Evolutionary conservation across 108 stramenopile species (phyloP).

Genomic region (Skeletonema tropicum): DNA sequence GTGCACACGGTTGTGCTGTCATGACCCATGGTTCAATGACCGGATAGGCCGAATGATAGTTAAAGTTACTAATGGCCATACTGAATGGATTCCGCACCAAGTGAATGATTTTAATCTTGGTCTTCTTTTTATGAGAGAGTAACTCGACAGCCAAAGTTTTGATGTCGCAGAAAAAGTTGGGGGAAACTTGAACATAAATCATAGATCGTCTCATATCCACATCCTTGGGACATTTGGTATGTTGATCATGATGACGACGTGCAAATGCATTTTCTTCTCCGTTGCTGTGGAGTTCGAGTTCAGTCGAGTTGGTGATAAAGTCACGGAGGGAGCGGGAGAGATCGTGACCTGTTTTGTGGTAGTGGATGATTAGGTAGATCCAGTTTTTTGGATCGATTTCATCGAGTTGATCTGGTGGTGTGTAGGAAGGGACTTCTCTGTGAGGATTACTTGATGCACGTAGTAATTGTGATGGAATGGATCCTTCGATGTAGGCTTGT

Average conservation of each 20-base stretch:
- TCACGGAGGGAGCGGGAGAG: slow-evolving; percentile 3
- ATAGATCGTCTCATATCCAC: not conserved
- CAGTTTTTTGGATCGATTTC: not conserved
- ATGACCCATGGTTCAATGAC: slow-evolving; percentile 23
- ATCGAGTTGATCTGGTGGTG: not conserved
- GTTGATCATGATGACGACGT: slow-evolving; percentile 5
- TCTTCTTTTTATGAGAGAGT: slow-evolving; percentile 1
- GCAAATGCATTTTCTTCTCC: slow-evolving; percentile 7
- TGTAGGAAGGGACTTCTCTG: not conserved
- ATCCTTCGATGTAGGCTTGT: not conserved
- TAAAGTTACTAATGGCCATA: slow-evolving; percentile 29
- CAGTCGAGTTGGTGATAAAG: not conserved
- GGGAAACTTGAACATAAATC: not conserved
- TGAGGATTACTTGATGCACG: not conserved
- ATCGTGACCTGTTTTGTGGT: slow-evolving; percentile 25
- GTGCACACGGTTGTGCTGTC: not conserved
- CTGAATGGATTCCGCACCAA: slow-evolving; percentile 31
- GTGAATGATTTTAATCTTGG: slow-evolving; percentile 30
- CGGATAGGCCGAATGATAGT: slow-evolving; percentile 34
- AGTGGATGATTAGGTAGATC: slow-evolving; percentile 21
- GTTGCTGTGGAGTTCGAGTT: not conserved
- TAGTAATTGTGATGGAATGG: not conserved
- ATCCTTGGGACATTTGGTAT: slow-evolving; percentile 7
- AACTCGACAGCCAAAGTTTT: not conserved
- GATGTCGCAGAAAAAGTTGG: slow-evolving; percentile 7